phyloP scores from a whole-genome alignment of 2,329 filamentous ascomycete genomes.

The Trichoderma koningii region DNA sequence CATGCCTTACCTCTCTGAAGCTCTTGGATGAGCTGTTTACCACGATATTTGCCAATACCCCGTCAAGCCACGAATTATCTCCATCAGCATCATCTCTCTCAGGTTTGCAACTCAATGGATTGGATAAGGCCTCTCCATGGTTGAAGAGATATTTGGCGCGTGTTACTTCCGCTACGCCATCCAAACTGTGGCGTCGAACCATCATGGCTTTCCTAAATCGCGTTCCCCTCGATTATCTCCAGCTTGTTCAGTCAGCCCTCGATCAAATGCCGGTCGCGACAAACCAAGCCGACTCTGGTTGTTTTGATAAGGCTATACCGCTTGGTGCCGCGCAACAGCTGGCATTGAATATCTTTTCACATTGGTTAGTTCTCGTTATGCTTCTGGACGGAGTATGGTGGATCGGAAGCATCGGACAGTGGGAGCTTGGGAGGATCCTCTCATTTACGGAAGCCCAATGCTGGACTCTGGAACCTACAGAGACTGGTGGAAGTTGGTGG shows the following conservation, averaged over 20 bases:
- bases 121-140: slow-evolving; percentile 20
- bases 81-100: neutral
- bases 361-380: slow-evolving; percentile 21
- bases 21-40: slow-evolving; percentile 9
- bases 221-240: slow-evolving; percentile 16
- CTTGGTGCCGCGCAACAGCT: slow-evolving; percentile 3
- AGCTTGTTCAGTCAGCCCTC: slow-evolving; percentile 22
- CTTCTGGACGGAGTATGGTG: slow-evolving; percentile 22
- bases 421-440: slow-evolving; percentile 12
- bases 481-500: slow-evolving; percentile 4
- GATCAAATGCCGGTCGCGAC: slow-evolving; percentile 1
- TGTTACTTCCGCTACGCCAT: slow-evolving; percentile 11
- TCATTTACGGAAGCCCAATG: slow-evolving; percentile 1
- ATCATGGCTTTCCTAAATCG: slow-evolving; percentile 12
- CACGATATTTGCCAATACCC: neutral
- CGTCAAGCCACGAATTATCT: neutral
- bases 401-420: slow-evolving; percentile 19
- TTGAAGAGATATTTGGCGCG: slow-evolving; percentile 1
- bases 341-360: slow-evolving; percentile 18
- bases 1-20: slow-evolving; percentile 4
- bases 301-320: neutral
- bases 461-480: neutral
- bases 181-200: neutral
- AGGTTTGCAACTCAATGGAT: neutral
- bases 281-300: neutral